These are phyloP conservation scores for Penicillium sp. DNA, from an alignment of 2,329 filamentous ascomycete genomes.

Conservation along the genomic window DNA sequence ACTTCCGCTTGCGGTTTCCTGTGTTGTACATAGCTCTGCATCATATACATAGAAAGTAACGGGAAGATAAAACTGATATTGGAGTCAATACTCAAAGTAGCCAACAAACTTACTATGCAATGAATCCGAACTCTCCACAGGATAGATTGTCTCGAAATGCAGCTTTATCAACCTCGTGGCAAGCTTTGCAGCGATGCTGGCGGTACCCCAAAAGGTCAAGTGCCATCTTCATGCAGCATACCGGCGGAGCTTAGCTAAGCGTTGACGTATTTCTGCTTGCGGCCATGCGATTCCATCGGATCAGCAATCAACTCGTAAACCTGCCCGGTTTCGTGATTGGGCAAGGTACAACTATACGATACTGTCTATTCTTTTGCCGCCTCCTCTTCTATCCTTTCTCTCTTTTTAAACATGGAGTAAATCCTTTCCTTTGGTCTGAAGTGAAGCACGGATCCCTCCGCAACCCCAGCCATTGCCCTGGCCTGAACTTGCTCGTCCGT, in stretches of 20 bases:
- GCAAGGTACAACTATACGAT: background rate
- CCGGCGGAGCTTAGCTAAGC: slow-evolving; percentile 32
- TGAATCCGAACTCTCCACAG: no score
- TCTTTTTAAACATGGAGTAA: slow-evolving; percentile 15
- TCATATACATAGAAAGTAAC: background rate
- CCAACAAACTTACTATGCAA: no score
- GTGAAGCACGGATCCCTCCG: slow-evolving; percentile 40
- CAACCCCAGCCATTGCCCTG: slow-evolving; percentile 27
- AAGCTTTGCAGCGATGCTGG: background rate
- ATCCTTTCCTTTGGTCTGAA: slow-evolving; percentile 32
- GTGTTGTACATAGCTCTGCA: no score
- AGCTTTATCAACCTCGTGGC: background rate
- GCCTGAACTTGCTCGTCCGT: slow-evolving; percentile 20
- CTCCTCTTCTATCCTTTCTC: slow-evolving; percentile 6
- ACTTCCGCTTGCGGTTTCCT: background rate
- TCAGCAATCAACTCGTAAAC: slow-evolving; percentile 5
- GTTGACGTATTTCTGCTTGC: slow-evolving; percentile 32
- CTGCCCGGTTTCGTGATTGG: slow-evolving; percentile 8
- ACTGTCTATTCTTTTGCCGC: background rate
- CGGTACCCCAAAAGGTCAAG: background rate
- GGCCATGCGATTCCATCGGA: slow-evolving; percentile 30
- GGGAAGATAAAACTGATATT: no score
- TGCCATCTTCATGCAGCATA: background rate
- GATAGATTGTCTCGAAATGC: no score
- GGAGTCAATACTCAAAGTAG: background rate